These are phyloP conservation scores for Aspergillus panamensis DNA, from an alignment of 495 filamentous ascomycete species.

Conservation along the genomic window DNA sequence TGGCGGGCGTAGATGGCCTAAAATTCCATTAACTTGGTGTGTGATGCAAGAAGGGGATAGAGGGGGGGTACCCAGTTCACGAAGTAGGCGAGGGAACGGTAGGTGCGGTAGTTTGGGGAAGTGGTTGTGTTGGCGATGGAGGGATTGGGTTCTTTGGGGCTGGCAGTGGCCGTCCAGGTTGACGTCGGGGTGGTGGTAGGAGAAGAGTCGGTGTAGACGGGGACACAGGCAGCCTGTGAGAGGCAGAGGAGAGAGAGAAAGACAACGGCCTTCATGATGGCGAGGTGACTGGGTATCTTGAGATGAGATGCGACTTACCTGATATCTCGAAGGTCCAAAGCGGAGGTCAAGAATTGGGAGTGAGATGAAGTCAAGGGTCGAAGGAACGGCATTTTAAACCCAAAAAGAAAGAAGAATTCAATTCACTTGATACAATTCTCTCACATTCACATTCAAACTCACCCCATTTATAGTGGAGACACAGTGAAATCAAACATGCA, in stretches of 20 bases:
- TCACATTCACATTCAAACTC: background rate
- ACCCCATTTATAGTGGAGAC: constrained; percentile 5
- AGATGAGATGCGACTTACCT: background rate
- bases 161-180: background rate
- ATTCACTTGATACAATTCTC: background rate
- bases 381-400: no score
- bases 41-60: background rate
- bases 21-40: background rate
- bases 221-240: background rate
- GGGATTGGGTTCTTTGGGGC: background rate
- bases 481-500: constrained; percentile 16
- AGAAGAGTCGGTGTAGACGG: background rate
- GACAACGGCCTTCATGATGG: constrained; percentile 7
- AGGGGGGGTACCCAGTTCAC: constrained; percentile 63
- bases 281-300: background rate
- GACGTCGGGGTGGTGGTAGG: background rate
- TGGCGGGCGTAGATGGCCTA: constrained; percentile 43
- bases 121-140: background rate
- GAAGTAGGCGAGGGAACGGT: constrained; percentile 75
- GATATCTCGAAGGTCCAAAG: constrained; percentile 3
- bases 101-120: constrained; percentile 32
- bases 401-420: no score
- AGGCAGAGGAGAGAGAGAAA: constrained; percentile 5
- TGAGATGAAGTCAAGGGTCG: background rate
- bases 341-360: background rate